A percentile compares a stretch with the other conserved stretches of the same genome.
These are phyloP conservation scores for Dujonia santamariae DNA, from an alignment of 1,139 yeast genomes.

Conservation along the genomic window DNA sequence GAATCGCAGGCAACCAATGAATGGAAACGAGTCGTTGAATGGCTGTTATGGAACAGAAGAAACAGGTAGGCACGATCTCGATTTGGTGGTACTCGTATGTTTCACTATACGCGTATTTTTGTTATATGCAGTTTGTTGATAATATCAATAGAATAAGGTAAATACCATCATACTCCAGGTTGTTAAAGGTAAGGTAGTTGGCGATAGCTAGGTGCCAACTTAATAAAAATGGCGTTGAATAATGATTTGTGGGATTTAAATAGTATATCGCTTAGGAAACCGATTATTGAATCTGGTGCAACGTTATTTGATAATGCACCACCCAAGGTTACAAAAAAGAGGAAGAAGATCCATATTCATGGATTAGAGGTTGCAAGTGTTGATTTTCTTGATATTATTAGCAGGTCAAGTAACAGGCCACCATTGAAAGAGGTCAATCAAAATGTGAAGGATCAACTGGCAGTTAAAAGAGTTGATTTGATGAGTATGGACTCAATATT, in stretches of 20 bases:
- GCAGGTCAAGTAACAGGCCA: conserved; percentile 1
- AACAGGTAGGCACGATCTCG: no score
- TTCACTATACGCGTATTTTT: no score
- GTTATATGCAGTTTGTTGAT: no score
- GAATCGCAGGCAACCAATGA: no score
- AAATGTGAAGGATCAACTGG: neutral
- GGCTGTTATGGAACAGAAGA: no score
- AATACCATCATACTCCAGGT: no score
- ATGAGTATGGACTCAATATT: conserved; percentile 8
- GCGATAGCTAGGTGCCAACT: no score
- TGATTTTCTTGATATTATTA: conserved; percentile 11
- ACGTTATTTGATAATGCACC: neutral
- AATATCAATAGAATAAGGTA: no score
- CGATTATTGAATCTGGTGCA: conserved; percentile 1
- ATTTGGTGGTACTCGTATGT: no score
- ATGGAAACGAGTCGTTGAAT: no score
- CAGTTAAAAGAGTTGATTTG: conserved; percentile 5
- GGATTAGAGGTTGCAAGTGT: conserved; percentile 6
- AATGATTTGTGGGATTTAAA: conserved; percentile 9
- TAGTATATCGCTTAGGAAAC: neutral
- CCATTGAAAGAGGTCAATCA: neutral
- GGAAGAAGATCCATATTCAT: conserved; percentile 8
- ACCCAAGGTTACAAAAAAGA: neutral
- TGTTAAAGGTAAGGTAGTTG: no score
- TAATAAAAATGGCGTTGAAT: conserved; percentile 4